Percentiles rank a stretch among this genome's conserved stretches.
Evolutionary conservation across 768 basidiomycete species (phyloP).

Genomic region (Suillus placidus): DNA sequence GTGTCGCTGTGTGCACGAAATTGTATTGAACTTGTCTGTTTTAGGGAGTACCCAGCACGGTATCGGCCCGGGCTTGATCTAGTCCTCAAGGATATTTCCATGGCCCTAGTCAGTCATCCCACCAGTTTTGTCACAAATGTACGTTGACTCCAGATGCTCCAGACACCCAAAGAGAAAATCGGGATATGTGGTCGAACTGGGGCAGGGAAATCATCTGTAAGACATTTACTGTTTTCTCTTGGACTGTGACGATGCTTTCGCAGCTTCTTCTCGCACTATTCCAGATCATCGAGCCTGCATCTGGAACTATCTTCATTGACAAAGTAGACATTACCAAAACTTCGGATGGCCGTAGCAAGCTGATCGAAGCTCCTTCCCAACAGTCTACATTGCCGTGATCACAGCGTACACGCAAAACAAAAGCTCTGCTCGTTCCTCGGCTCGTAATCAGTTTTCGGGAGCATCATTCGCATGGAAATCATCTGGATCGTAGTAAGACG

Average conservation of each 20-base stretch:
- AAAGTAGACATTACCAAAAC: slow-evolving; percentile 73
- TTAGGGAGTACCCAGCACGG: slow-evolving; percentile 68
- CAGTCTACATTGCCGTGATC: slow-evolving; percentile 13
- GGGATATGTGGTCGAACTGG: slow-evolving; percentile 88
- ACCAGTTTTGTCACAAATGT: background rate
- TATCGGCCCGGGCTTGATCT: slow-evolving; percentile 83
- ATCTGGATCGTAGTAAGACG: background rate
- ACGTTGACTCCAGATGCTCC: slow-evolving; percentile 13
- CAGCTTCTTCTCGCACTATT: slow-evolving; percentile 72
- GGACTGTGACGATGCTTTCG: background rate
- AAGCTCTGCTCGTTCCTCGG: slow-evolving; percentile 22
- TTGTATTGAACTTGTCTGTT: slow-evolving; percentile 1
- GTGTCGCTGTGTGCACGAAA: background rate
- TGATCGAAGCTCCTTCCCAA: no score
- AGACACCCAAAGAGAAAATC: slow-evolving; percentile 81
- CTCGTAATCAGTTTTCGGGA: slow-evolving; percentile 25
- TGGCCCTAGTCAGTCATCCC: slow-evolving; percentile 58
- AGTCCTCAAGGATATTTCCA: slow-evolving; percentile 73
- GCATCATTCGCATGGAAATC: slow-evolving; percentile 14
- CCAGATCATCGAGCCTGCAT: slow-evolving; percentile 72
- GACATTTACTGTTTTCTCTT: slow-evolving; percentile 17
- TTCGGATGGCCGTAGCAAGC: background rate
- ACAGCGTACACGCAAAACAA: slow-evolving; percentile 23
- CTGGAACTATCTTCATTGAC: slow-evolving; percentile 73
- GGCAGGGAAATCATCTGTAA: slow-evolving; percentile 74